Conservation (phyloP, 495 filamentous ascomycete species). For the Penicillium canescens region DNA sequence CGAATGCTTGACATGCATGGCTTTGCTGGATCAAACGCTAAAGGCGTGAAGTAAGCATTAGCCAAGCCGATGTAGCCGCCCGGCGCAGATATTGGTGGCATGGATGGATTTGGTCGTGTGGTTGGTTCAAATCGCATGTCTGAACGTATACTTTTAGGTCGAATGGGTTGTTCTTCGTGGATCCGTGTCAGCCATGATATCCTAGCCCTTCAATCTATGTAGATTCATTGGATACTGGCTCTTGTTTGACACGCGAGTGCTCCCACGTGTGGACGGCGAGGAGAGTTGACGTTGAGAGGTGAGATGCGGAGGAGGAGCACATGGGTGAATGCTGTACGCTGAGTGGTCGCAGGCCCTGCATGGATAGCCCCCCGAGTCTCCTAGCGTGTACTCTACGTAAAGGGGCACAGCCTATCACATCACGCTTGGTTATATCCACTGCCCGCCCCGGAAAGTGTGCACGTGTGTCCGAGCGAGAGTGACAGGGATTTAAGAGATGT, state of each 20-base stretch:
- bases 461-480: too few species aligned
- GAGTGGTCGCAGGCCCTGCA: constrained; percentile 8
- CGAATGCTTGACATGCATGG: background rate
- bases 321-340: background rate
- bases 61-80: constrained; percentile 2
- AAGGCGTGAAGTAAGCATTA: constrained; percentile 8
- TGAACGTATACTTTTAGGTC: too few species aligned
- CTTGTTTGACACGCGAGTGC: background rate
- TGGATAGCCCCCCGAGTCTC: background rate
- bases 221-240: background rate
- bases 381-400: constrained; percentile 7
- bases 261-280: background rate
- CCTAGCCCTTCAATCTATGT: background rate
- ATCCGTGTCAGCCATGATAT: background rate
- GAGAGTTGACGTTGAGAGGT: background rate
- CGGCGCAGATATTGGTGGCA: background rate
- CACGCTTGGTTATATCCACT: too few species aligned
- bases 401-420: background rate
- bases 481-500: too few species aligned
- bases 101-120: background rate
- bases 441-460: too few species aligned
- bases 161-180: too few species aligned
- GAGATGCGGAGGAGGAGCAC: constrained; percentile 1
- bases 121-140: background rate
- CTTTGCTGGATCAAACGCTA: background rate